These are phyloP conservation scores for Thielaviopsis ethacetica DNA, from an alignment of 2,329 filamentous ascomycete genomes.

Conservation along the genomic window DNA sequence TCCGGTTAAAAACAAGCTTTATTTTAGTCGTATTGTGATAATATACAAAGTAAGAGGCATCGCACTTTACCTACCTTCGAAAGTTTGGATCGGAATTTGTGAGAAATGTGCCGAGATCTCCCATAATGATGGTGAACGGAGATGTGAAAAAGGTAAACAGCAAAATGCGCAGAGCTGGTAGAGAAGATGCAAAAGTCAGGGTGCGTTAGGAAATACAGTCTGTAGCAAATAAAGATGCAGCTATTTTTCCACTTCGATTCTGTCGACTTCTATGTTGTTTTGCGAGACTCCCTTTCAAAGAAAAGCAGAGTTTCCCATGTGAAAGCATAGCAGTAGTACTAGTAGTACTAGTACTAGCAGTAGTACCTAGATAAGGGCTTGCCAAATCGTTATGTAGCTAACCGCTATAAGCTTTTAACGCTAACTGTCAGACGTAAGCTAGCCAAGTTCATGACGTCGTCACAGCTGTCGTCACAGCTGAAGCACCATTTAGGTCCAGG, in stretches of 20 bases:
- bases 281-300: not conserved
- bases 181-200: not conserved
- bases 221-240: not conserved
- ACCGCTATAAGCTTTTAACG: not conserved
- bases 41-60: conserved; percentile 2
- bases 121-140: conserved; percentile 28
- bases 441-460: not conserved
- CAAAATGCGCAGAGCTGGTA: not conserved
- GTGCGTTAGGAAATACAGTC: not conserved
- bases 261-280: not conserved
- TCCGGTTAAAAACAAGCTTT: not conserved
- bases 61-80: conserved; percentile 28
- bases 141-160: not conserved
- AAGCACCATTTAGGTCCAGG: not conserved
- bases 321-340: not conserved
- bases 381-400: not conserved
- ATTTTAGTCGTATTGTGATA: not conserved
- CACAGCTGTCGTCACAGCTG: too few relatives aligned
- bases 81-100: conserved; percentile 45
- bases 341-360: too few relatives aligned
- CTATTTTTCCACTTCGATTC: not conserved
- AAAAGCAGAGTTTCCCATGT: not conserved
- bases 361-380: not conserved
- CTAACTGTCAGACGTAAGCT: not conserved
- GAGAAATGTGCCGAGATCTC: conserved; percentile 52